phyloP scores from a whole-genome alignment of 1,139 yeast genomes.

The Candida mesenterica region DNA sequence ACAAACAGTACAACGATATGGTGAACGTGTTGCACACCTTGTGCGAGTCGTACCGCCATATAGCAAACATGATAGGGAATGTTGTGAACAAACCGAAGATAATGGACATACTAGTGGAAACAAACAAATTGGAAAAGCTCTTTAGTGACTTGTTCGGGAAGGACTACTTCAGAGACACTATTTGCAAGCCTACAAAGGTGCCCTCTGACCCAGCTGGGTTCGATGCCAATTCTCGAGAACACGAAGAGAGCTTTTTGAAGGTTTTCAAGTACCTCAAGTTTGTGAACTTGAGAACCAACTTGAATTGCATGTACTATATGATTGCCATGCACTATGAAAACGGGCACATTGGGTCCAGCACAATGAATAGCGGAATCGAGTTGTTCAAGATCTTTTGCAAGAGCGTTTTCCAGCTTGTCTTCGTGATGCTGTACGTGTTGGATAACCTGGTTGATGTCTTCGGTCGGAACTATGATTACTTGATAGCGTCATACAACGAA shows the following conservation, averaged over 20 bases:
- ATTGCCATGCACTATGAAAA: conserved; percentile 45
- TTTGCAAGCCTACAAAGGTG: conserved; percentile 33
- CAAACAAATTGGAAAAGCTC: conserved; percentile 37
- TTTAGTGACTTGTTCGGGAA: conserved; percentile 42
- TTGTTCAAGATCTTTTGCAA: conserved; percentile 44
- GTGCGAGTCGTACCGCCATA: conserved; percentile 29
- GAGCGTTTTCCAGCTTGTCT: conserved; percentile 44
- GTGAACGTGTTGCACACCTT: conserved; percentile 19
- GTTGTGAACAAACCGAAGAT: conserved; percentile 34
- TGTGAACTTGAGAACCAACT: conserved; percentile 40
- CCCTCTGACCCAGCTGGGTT: conserved; percentile 13
- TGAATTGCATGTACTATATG: conserved; percentile 45
- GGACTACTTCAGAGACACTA: conserved; percentile 42
- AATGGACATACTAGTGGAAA: conserved; percentile 36
- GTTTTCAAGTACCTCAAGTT: conserved; percentile 38
- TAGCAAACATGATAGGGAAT: conserved; percentile 31
- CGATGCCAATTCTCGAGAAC: conserved; percentile 10
- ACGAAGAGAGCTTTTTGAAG: conserved; percentile 21
- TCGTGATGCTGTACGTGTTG: conserved; percentile 45
- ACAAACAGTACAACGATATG: conserved; percentile 16
- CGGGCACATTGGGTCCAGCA: conserved; percentile 27
- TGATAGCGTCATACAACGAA: conserved; percentile 41
- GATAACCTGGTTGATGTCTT: conserved; percentile 45
- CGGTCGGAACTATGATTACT: conserved; percentile 42
- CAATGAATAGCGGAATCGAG: conserved; percentile 44